A percentile compares a stretch with the other conserved stretches of the same genome.
Conservation (phyloP, 2,329 filamentous ascomycete genomes). For the Penicillium palitans region DNA sequence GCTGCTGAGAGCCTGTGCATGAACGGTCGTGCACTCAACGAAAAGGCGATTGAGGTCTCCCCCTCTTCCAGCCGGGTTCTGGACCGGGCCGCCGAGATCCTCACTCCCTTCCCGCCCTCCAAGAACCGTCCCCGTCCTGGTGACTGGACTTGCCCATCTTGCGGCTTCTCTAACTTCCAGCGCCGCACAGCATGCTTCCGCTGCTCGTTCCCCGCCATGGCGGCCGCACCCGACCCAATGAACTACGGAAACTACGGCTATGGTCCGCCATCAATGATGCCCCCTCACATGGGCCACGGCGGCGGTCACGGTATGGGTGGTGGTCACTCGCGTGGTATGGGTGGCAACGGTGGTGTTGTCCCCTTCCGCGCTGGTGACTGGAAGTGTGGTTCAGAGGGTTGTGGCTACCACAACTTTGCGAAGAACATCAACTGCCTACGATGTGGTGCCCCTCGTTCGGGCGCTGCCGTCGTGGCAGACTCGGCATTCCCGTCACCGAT, state of each 20-base stretch:
- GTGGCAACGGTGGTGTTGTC: slow-evolving; percentile 76
- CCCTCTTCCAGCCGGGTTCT: slow-evolving; percentile 96
- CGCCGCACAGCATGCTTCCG: slow-evolving; percentile 97
- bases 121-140: slow-evolving; percentile 97
- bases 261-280: slow-evolving; percentile 75
- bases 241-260: slow-evolving; percentile 63
- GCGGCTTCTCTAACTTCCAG: slow-evolving; percentile 99
- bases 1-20: slow-evolving; percentile 97
- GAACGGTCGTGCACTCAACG: slow-evolving; percentile 96
- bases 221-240: slow-evolving; percentile 72
- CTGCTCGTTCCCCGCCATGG: slow-evolving; percentile 96
- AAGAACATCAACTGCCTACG: slow-evolving; percentile 98
- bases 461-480: slow-evolving; percentile 90
- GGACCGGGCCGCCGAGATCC: slow-evolving; percentile 90
- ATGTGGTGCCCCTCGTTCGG: slow-evolving; percentile 91
- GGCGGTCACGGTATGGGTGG: slow-evolving; percentile 53
- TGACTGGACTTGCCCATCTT: slow-evolving; percentile 98
- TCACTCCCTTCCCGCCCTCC: slow-evolving; percentile 95
- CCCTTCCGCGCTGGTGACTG: slow-evolving; percentile 98
- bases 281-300: slow-evolving; percentile 68
- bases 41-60: slow-evolving; percentile 98
- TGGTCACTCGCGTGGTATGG: slow-evolving; percentile 63
- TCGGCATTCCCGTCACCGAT: slow-evolving; percentile 88
- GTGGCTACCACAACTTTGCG: slow-evolving; percentile 98
- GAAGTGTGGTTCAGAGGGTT: slow-evolving; percentile 97